A percentile compares a stretch with the other conserved stretches of the same genome.
Evolutionary conservation across 2,329 filamentous ascomycete genomes (phyloP).

Genomic region (Balansia obtecta): DNA sequence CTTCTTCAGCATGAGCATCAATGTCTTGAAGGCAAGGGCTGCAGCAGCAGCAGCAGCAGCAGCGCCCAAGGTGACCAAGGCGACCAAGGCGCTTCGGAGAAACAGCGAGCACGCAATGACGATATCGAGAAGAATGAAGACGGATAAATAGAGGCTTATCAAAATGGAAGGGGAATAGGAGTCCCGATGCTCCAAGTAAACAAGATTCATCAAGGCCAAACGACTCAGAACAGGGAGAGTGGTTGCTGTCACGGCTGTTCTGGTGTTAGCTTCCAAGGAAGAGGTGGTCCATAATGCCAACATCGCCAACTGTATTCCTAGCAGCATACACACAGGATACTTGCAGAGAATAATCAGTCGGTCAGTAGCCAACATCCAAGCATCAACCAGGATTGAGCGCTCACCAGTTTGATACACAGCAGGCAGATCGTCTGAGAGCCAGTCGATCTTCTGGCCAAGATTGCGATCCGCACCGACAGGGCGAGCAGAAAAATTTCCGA

Average conservation of each 20-base stretch:
- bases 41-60: conserved; percentile 23
- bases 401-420: neutral
- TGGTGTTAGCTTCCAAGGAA: neutral
- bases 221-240: neutral
- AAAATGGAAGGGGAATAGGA: conserved; percentile 25
- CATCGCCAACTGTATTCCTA: too few relatives aligned
- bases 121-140: conserved; percentile 31
- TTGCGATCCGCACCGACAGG: conserved; percentile 4
- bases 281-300: neutral
- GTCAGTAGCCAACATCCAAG: too few relatives aligned
- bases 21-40: conserved; percentile 21
- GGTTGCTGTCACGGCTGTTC: neutral
- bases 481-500: conserved; percentile 4
- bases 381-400: neutral
- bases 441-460: neutral
- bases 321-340: too few relatives aligned
- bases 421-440: neutral
- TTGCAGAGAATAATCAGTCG: too few relatives aligned
- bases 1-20: neutral
- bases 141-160: conserved; percentile 26
- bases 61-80: too few relatives aligned
- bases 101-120: conserved; percentile 21
- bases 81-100: conserved; percentile 10
- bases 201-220: neutral
- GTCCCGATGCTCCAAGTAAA: neutral